Conservation (phyloP, 129 eudicot species). For the Ambrosia artemisiifolia region DNA sequence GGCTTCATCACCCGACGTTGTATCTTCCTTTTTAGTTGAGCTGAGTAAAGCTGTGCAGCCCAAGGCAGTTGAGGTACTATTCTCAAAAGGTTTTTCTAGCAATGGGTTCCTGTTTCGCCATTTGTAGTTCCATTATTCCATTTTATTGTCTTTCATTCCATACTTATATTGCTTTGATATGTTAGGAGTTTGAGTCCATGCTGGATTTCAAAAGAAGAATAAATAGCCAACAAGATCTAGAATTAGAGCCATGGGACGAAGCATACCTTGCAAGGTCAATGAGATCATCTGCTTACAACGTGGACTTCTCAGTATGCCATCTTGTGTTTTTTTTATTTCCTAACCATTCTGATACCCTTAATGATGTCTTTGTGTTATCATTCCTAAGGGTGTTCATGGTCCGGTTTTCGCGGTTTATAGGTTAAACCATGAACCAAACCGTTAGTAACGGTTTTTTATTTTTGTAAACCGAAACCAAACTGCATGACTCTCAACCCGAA, state of each 20-base stretch:
- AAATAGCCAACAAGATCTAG: constrained; percentile 40
- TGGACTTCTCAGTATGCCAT: constrained; percentile 61
- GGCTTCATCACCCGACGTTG: constrained; percentile 88
- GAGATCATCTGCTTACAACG: constrained; percentile 61
- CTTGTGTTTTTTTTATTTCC: background rate
- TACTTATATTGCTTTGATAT: constrained; percentile 12
- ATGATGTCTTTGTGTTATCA: constrained; percentile 7
- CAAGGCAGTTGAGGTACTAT: constrained; percentile 82
- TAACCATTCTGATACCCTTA: background rate
- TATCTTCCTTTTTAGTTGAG: constrained; percentile 61
- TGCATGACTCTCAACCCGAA: no score
- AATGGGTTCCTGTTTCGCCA: background rate
- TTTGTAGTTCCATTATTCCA: background rate
- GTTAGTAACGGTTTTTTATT: no score
- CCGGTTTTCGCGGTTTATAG: no score
- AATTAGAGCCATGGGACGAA: constrained; percentile 96
- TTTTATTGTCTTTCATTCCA: no score
- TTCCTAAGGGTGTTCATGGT: no score
- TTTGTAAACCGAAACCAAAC: no score
- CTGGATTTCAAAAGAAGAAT: constrained; percentile 56
- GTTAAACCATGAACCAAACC: no score
- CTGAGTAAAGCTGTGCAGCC: constrained; percentile 72
- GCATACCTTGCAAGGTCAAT: constrained; percentile 68
- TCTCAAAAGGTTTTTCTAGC: background rate
- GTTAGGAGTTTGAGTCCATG: constrained; percentile 69